Percentiles rank a stretch among this genome's conserved stretches.
Evolutionary conservation across 257 asterid genomes (phyloP).

Genomic region (Petunia axillaris): DNA sequence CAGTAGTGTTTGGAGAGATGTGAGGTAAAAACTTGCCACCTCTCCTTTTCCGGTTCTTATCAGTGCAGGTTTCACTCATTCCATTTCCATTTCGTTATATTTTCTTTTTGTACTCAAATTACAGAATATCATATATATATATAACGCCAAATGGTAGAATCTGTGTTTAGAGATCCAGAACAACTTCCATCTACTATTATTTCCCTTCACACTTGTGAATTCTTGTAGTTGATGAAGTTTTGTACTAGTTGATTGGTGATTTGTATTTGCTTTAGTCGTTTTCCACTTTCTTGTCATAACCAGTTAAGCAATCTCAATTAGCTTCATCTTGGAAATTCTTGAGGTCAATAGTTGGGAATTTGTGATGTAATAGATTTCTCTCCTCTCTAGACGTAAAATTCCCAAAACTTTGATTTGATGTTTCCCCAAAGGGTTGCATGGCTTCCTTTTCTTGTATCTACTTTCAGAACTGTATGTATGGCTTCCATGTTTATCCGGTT

Average conservation of each 20-base stretch:
- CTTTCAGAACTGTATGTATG: slow-evolving; percentile 10
- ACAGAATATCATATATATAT: not conserved
- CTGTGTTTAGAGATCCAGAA: not conserved
- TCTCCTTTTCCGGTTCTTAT: not conserved
- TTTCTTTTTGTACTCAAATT: not conserved
- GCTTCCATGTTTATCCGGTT: not conserved
- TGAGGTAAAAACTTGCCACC: slow-evolving; percentile 55
- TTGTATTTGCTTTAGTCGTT: slow-evolving; percentile 3
- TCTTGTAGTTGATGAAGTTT: slow-evolving; percentile 2
- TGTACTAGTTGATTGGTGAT: not conserved
- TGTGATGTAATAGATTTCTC: slow-evolving; percentile 19
- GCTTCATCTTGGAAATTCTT: not conserved
- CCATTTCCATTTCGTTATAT: not conserved
- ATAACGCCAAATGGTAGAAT: not conserved
- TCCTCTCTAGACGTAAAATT: not conserved
- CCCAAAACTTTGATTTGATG: slow-evolving; percentile 3
- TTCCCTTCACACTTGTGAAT: slow-evolving; percentile 12
- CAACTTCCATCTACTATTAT: not conserved
- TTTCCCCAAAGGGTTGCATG: not conserved
- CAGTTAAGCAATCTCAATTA: not conserved
- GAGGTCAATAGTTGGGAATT: not conserved
- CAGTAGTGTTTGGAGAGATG: slow-evolving; percentile 96
- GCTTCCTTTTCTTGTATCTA: not conserved
- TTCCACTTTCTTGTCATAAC: slow-evolving; percentile 12
- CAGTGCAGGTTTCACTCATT: no score